Conservation (phyloP, 1,139 yeast genomes). For the Zygosaccharomyces sapae region DNA sequence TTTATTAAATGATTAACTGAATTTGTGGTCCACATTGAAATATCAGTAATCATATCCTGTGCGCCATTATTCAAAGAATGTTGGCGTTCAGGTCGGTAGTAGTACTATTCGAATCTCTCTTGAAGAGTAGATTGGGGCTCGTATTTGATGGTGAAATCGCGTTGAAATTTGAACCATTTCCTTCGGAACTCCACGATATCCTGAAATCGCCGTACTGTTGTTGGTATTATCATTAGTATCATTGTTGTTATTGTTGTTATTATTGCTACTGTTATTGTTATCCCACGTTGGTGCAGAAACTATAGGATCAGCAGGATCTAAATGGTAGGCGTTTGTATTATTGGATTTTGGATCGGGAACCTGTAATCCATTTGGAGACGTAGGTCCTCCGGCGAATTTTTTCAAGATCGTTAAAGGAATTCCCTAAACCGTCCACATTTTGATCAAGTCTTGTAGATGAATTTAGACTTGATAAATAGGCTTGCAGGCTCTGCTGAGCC, state of each 20-base stretch:
- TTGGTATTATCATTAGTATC: neutral
- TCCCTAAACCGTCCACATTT: neutral
- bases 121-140: neutral
- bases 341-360: neutral
- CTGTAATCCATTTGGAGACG: neutral
- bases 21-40: conserved; percentile 52
- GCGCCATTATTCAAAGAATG: conserved; percentile 48
- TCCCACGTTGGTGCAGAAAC: neutral
- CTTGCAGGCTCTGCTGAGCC: conserved; percentile 35
- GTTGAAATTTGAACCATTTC: too few species aligned
- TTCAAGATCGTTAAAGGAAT: neutral
- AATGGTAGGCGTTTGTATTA: neutral
- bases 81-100: conserved; percentile 15
- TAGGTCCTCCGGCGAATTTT: neutral
- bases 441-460: neutral
- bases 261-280: neutral
- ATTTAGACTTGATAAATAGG: conserved; percentile 30
- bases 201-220: neutral
- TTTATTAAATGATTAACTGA: conserved; percentile 26
- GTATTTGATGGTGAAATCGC: neutral
- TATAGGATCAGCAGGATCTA: neutral
- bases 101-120: neutral
- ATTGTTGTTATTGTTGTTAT: too few species aligned
- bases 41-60: conserved; percentile 57
- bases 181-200: neutral